Evolutionary conservation across 2,329 filamentous ascomycete genomes (phyloP).

Genomic region (Chaetomium olivaceum): DNA sequence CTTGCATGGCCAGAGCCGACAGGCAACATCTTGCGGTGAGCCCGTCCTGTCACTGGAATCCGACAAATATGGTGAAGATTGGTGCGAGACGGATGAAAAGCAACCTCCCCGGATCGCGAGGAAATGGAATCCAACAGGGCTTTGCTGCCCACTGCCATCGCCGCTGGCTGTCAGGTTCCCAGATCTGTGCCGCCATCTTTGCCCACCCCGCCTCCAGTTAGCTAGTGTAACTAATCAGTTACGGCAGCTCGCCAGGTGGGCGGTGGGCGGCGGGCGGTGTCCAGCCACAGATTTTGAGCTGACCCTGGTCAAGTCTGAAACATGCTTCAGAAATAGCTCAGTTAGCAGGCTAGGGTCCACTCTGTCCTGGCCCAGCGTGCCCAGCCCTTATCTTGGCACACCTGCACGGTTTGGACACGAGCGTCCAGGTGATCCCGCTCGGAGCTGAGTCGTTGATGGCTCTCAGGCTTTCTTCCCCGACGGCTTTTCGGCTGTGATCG

Average conservation of each 20-base stretch:
- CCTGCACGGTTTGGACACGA: conserved; percentile 8
- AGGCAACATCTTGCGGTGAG: not conserved
- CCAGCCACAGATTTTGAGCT: conserved; percentile 30
- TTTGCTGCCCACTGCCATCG: not conserved
- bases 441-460: not conserved
- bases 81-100: not conserved
- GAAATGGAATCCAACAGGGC: not conserved
- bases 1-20: not conserved
- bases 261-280: conserved; percentile 22
- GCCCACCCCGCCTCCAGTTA: conserved; percentile 21
- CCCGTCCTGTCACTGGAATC: not conserved
- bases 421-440: not conserved
- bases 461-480: not conserved
- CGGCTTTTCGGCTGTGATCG: conserved; percentile 3
- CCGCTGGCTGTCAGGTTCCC: conserved; percentile 5
- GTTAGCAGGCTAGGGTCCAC: conserved; percentile 23
- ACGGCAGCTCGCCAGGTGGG: conserved; percentile 10
- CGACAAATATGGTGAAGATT: not conserved
- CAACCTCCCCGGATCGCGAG: not conserved
- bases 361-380: conserved; percentile 12
- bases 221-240: conserved; percentile 4
- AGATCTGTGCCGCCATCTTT: conserved; percentile 7
- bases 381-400: conserved; percentile 13
- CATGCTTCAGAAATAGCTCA: conserved; percentile 37
- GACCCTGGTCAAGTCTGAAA: conserved; percentile 34